Conservation (phyloP, 495 filamentous ascomycete species). For the Clavariopsis aquatica region DNA sequence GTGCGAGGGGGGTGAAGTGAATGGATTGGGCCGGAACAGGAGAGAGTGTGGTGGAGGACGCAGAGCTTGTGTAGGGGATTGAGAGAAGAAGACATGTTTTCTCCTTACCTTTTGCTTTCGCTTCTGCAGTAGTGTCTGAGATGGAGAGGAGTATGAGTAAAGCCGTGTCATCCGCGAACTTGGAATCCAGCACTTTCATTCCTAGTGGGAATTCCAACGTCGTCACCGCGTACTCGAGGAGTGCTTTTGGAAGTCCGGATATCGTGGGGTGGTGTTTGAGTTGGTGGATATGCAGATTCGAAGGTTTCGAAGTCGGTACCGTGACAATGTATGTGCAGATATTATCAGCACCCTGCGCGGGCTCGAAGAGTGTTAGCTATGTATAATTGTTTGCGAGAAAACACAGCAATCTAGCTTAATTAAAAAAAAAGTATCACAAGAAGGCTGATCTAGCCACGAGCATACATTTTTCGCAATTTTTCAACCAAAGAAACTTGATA, state of each 20-base stretch:
- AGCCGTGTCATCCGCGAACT: slow-evolving; percentile 38
- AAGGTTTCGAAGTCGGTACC: not conserved
- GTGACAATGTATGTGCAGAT: slow-evolving; percentile 24
- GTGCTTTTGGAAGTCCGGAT: slow-evolving; percentile 1
- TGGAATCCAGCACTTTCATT: slow-evolving; percentile 26
- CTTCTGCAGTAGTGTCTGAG: not conserved
- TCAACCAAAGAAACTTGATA: not conserved
- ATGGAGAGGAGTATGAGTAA: slow-evolving; percentile 29
- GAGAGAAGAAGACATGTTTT: slow-evolving; percentile 3
- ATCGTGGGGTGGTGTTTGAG: slow-evolving; percentile 23
- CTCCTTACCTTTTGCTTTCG: not conserved
- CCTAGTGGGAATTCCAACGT: slow-evolving; percentile 10
- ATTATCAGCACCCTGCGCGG: not conserved
- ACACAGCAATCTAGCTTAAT: not conserved
- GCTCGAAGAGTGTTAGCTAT: slow-evolving; percentile 6
- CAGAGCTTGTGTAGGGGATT: slow-evolving; percentile 9
- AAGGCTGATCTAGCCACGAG: too few relatives aligned
- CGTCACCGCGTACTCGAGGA: slow-evolving; percentile 12
- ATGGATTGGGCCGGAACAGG: not conserved
- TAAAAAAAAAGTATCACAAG: too few relatives aligned
- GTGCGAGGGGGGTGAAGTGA: slow-evolving; percentile 6
- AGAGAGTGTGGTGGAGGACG: not conserved
- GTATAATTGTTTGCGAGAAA: not conserved
- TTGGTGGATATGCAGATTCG: slow-evolving; percentile 34
- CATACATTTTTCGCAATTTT: too few relatives aligned